These are phyloP conservation scores for Oryza glumipatula DNA, from an alignment of 176 grass and related monocot species.

Conservation along the genomic window DNA sequence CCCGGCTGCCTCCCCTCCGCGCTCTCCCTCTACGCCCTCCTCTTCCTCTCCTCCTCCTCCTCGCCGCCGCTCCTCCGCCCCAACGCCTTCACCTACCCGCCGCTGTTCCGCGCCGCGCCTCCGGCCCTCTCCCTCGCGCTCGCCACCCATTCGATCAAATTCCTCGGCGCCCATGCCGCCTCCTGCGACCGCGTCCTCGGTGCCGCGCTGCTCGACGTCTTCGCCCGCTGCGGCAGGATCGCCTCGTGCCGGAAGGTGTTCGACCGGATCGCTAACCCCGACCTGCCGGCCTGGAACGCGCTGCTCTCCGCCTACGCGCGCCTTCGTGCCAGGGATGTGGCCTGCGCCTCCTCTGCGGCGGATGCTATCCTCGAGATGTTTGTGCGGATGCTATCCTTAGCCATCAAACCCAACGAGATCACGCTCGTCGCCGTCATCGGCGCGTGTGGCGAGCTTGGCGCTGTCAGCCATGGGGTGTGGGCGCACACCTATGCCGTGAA, in stretches of 20 bases:
- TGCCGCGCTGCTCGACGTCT: constrained; percentile 42
- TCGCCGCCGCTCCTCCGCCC: constrained; percentile 10
- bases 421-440: constrained; percentile 44
- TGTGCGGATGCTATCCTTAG: neutral
- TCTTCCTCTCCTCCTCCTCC: constrained; percentile 40
- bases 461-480: constrained; percentile 37
- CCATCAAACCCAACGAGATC: constrained; percentile 47
- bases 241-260: neutral
- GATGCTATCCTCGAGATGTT: constrained; percentile 35
- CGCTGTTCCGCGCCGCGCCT: constrained; percentile 48
- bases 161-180: constrained; percentile 33
- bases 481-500: constrained; percentile 38
- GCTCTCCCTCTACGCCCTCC: constrained; percentile 42
- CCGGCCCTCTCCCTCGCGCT: constrained; percentile 29
- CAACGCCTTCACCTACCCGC: constrained; percentile 55
- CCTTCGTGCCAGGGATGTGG: neutral
- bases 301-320: constrained; percentile 41
- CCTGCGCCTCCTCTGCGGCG: constrained; percentile 1
- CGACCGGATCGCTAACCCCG: constrained; percentile 23
- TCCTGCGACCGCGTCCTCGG: constrained; percentile 38
- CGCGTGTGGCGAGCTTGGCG: constrained; percentile 46
- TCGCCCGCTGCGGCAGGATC: constrained; percentile 43
- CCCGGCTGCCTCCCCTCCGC: constrained; percentile 15
- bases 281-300: constrained; percentile 55
- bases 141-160: constrained; percentile 54